phyloP scores from a whole-genome alignment of 371 early-diverging fungal genomes.

The Rhizopus stolonifer region DNA sequence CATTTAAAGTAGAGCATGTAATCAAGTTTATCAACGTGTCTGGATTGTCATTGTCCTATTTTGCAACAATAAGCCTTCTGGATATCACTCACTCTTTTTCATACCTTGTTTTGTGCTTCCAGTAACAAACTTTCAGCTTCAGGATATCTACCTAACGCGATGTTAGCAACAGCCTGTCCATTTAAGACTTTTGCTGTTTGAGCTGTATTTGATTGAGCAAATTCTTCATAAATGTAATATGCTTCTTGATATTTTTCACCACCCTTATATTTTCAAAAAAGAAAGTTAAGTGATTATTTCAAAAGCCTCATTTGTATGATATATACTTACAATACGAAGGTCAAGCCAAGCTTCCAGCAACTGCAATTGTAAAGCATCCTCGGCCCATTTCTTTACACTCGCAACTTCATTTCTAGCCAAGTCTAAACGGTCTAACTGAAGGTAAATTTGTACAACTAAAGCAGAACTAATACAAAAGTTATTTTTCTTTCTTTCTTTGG shows the following conservation, averaged over 20 bases:
- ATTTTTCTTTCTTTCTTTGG: background rate
- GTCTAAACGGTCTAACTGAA: constrained; percentile 82
- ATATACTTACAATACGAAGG: constrained; percentile 56
- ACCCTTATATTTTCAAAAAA: constrained; percentile 41
- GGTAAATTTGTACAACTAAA: constrained; percentile 75
- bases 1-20: constrained; percentile 62
- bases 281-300: background rate
- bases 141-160: constrained; percentile 79
- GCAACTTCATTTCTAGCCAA: constrained; percentile 82
- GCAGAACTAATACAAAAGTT: constrained; percentile 56
- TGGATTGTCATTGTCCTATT: constrained; percentile 71
- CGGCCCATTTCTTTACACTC: constrained; percentile 79
- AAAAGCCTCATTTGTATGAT: background rate
- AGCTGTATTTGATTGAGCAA: constrained; percentile 73
- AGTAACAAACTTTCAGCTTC: constrained; percentile 85
- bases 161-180: constrained; percentile 82
- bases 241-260: constrained; percentile 86
- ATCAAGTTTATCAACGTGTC: constrained; percentile 90
- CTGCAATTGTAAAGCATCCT: constrained; percentile 90
- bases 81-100: background rate
- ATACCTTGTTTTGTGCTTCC: constrained; percentile 78
- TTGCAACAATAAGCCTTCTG: background rate
- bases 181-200: constrained; percentile 79
- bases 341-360: constrained; percentile 91
- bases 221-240: constrained; percentile 91